phyloP scores from a whole-genome alignment of 192 early-diverging fungal genomes.

The Coemansia sp. region DNA sequence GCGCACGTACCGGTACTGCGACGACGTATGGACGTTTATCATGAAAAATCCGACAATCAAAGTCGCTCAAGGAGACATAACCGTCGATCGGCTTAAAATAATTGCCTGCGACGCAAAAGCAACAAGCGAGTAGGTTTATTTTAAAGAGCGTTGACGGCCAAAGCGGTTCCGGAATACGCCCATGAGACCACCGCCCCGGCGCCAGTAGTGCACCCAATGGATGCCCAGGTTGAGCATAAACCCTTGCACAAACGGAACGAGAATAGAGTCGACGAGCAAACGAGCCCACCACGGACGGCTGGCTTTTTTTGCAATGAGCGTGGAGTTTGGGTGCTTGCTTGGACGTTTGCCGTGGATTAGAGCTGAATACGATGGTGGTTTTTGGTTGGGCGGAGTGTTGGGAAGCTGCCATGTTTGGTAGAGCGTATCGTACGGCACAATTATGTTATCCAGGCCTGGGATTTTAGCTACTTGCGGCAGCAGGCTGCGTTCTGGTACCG shows the following conservation, averaged over 20 bases:
- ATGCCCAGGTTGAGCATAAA: slow-evolving; percentile 47
- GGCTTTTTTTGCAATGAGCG: background rate
- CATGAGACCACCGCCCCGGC: slow-evolving; percentile 31
- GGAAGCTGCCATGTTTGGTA: slow-evolving; percentile 6
- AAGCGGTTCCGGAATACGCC: slow-evolving; percentile 21
- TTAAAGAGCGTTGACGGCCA: background rate
- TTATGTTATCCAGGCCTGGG: background rate
- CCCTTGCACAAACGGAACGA: slow-evolving; percentile 45
- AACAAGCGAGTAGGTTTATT: background rate
- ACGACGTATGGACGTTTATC: slow-evolving; percentile 98
- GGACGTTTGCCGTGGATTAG: background rate
- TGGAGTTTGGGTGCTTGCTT: background rate
- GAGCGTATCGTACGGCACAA: slow-evolving; percentile 5
- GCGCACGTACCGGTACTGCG: slow-evolving; percentile 88
- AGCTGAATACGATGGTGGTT: background rate
- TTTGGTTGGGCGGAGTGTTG: background rate
- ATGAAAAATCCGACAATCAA: slow-evolving; percentile 79
- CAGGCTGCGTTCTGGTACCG: background rate
- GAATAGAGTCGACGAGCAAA: slow-evolving; percentile 42
- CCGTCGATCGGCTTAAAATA: slow-evolving; percentile 56
- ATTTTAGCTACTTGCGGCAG: background rate
- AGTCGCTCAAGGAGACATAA: slow-evolving; percentile 76
- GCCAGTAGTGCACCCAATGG: slow-evolving; percentile 47
- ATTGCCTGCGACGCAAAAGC: slow-evolving; percentile 3
- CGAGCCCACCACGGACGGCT: slow-evolving; percentile 40